These are phyloP conservation scores for Colletotrichum agaves DNA, from an alignment of 2,329 filamentous ascomycete species.

Conservation along the genomic window DNA sequence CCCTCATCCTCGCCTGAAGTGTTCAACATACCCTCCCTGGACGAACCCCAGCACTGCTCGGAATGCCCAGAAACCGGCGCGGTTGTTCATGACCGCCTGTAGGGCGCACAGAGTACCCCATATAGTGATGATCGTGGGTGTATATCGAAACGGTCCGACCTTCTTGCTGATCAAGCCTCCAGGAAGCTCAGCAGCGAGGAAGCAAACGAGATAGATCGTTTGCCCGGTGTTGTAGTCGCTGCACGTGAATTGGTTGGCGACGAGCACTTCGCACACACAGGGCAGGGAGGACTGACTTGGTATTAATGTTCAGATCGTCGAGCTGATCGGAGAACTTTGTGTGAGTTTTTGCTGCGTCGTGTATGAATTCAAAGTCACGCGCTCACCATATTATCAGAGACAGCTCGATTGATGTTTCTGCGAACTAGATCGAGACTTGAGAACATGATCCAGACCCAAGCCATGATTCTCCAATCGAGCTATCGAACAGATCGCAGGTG, in stretches of 20 bases:
- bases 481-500: neutral
- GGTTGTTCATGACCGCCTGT: constrained; percentile 46
- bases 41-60: constrained; percentile 49
- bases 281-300: neutral
- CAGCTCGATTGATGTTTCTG: constrained; percentile 70
- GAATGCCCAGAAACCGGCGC: constrained; percentile 50
- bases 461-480: constrained; percentile 10
- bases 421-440: constrained; percentile 72
- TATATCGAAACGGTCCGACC: constrained; percentile 40
- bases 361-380: constrained; percentile 41
- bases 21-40: constrained; percentile 42
- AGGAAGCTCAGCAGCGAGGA: constrained; percentile 67
- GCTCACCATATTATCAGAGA: constrained; percentile 71
- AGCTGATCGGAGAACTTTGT: neutral
- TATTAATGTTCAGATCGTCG: neutral
- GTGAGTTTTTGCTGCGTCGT: neutral
- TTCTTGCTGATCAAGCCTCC: constrained; percentile 71
- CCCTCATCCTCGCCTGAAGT: no score
- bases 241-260: constrained; percentile 46
- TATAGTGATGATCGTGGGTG: constrained; percentile 16
- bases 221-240: constrained; percentile 49
- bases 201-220: constrained; percentile 65
- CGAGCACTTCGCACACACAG: constrained; percentile 46
- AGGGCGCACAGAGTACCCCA: neutral
- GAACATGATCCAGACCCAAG: constrained; percentile 52